phyloP scores from a whole-genome alignment of 495 filamentous ascomycete genomes.

The Podospora sp. region DNA sequence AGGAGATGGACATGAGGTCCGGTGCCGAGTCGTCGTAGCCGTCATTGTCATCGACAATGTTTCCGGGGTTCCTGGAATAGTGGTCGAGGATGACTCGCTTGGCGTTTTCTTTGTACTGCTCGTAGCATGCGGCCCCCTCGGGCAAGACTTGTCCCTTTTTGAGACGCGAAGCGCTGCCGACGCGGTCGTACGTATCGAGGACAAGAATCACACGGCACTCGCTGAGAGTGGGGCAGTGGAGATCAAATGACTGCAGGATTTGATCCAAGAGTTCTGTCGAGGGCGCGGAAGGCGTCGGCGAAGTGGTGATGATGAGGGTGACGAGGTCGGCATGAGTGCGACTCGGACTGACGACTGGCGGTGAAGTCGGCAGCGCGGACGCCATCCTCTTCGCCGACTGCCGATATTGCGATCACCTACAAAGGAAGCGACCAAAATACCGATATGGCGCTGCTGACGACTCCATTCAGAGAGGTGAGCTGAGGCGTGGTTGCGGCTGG shows the following conservation, averaged over 20 bases:
- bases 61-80: constrained; percentile 18
- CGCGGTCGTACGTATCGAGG: constrained; percentile 50
- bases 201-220: constrained; percentile 46
- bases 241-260: constrained; percentile 44
- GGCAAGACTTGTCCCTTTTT: constrained; percentile 51
- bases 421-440: background rate
- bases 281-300: constrained; percentile 51
- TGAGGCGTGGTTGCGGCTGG: background rate
- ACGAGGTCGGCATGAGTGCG: constrained; percentile 28
- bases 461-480: constrained; percentile 15
- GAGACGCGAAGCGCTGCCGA: constrained; percentile 39
- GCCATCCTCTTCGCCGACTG: constrained; percentile 12
- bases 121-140: constrained; percentile 40
- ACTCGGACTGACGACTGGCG: constrained; percentile 6
- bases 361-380: constrained; percentile 14
- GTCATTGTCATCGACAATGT: background rate
- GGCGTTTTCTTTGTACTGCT: constrained; percentile 46
- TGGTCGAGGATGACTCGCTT: constrained; percentile 41
- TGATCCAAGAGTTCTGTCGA: constrained; percentile 46
- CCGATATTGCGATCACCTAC: background rate
- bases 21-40: constrained; percentile 9
- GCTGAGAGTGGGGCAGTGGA: constrained; percentile 37
- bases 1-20: constrained; percentile 19
- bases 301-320: constrained; percentile 52
- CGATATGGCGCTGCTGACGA: background rate